A percentile compares a stretch with the other conserved stretches of the same genome.
These are phyloP conservation scores for Apiotrichum gamsii DNA, from an alignment of 1,284 basidiomycete genomes.

Conservation along the genomic window DNA sequence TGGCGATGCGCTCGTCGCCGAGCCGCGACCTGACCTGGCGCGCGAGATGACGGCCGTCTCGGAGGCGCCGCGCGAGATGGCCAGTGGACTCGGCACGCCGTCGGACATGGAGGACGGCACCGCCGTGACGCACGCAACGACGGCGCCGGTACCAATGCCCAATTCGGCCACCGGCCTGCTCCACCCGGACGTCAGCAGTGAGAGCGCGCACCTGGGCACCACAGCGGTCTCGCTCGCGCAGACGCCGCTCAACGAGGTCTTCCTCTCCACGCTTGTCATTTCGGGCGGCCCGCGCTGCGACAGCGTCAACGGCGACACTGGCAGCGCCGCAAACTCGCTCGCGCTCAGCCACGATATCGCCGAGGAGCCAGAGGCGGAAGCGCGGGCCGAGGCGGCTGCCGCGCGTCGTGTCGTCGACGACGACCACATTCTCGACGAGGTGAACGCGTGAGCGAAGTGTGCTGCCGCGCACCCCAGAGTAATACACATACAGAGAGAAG, in stretches of 20 bases:
- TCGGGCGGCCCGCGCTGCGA: not conserved
- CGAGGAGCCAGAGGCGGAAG: constrained; percentile 8
- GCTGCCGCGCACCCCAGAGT: not conserved
- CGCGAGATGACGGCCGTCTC: constrained; percentile 1
- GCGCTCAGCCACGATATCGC: constrained; percentile 6
- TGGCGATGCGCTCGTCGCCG: not conserved
- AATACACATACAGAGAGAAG: too few species aligned
- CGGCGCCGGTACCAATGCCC: not conserved
- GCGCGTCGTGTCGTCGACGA: not conserved
- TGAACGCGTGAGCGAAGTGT: not conserved
- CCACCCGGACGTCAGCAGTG: not conserved
- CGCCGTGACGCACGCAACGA: not conserved
- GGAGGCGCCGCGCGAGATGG: not conserved
- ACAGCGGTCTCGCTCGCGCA: constrained; percentile 6
- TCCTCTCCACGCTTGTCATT: constrained; percentile 42
- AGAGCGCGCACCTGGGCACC: not conserved
- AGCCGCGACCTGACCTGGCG: not conserved
- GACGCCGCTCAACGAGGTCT: constrained; percentile 52
- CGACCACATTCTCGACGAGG: constrained; percentile 1
- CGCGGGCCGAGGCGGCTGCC: not conserved
- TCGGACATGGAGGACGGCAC: not conserved
- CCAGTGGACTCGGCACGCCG: not conserved
- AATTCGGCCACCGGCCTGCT: too few species aligned
- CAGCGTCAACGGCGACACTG: too few species aligned
- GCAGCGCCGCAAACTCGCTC: not conserved